Base-by-base conservation (phyloP, 495 filamentous ascomycete genomes). In the Cudoniella acicularis region DNA sequence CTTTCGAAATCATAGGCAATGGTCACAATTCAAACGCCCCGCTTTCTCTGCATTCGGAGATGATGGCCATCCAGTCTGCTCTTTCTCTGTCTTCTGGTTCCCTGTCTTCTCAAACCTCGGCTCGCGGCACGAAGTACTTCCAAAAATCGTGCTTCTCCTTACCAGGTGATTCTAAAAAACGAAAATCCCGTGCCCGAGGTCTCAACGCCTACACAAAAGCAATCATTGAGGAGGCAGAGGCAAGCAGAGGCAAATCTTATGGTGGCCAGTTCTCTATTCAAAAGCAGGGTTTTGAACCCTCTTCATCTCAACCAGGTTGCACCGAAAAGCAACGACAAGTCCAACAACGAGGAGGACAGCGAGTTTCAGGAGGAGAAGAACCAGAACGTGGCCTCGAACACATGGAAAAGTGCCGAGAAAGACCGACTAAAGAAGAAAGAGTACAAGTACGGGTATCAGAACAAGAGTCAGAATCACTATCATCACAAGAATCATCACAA, bases 41-140 rank as follows among this genome's bases (percentile, higher is more conserved):
- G 21, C 63, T 82, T 21, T 75, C 70, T 22, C 79, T 80, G 77
- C 78, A 82, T 56, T 74, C 75, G 25, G 77, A 80, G 71, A 82
- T 80, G 76, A 81, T 81, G 78, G 77, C 79, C 8, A 77, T 81
- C 59, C 69, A 74, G 59, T 77, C 72, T 23, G 78, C 79, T 56
- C 73, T 82, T 51, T 68, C 73, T 25, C 52, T 66, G 10, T 70
- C 76, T 47, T 77, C 76, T 42, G 66, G 66, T 51, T 74, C 69
- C 21, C 56, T 73, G 54, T 69, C 73, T 50, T 72, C 72, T 54
- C 72, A 61, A 26, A 69, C 69, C 56, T 60, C 69, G 51, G 73
- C 72, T 24, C 55, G 63, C 50, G 27, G 55, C 24, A 52, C 63
- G 10, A 59, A 59, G 59, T 62, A 36, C 22, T 73, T 63, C 62